These are phyloP conservation scores for Kentomonas sorsogonicus DNA, from an alignment of 208 protist species.

Conservation along the genomic window DNA sequence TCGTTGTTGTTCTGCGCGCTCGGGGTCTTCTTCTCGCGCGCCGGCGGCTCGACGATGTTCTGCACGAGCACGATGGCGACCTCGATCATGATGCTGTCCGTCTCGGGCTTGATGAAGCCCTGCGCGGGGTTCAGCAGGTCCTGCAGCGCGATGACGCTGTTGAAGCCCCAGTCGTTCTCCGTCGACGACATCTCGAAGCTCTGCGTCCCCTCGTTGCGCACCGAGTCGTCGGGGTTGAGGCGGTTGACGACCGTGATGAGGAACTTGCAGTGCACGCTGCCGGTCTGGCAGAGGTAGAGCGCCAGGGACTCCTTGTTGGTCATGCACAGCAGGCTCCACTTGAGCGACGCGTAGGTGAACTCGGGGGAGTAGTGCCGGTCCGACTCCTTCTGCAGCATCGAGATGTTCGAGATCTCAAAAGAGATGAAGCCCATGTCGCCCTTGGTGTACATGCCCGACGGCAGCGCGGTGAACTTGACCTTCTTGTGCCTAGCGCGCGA, in stretches of 20 bases:
- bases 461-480: constrained; percentile 76
- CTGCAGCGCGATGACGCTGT: constrained; percentile 83
- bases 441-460: constrained; percentile 60
- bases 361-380: constrained; percentile 88
- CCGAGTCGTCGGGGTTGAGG: constrained; percentile 75
- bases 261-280: constrained; percentile 89
- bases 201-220: constrained; percentile 88
- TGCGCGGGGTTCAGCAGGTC: constrained; percentile 71
- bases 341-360: constrained; percentile 80
- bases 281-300: constrained; percentile 88
- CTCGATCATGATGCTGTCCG: constrained; percentile 85
- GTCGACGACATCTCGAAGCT: constrained; percentile 78
- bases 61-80: constrained; percentile 87
- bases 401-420: constrained; percentile 86
- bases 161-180: constrained; percentile 92
- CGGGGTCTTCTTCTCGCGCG: constrained; percentile 25
- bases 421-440: constrained; percentile 90
- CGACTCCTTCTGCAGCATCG: constrained; percentile 76
- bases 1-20: constrained; percentile 18
- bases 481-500: constrained; percentile 74
- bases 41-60: constrained; percentile 52
- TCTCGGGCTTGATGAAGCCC: constrained; percentile 63
- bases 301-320: constrained; percentile 83
- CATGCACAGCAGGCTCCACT: constrained; percentile 90
- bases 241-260: constrained; percentile 88